Percentiles rank a stretch among this genome's conserved stretches.
Evolutionary conservation across 257 asterid species (phyloP).

Genomic region (Perilla frutescens): DNA sequence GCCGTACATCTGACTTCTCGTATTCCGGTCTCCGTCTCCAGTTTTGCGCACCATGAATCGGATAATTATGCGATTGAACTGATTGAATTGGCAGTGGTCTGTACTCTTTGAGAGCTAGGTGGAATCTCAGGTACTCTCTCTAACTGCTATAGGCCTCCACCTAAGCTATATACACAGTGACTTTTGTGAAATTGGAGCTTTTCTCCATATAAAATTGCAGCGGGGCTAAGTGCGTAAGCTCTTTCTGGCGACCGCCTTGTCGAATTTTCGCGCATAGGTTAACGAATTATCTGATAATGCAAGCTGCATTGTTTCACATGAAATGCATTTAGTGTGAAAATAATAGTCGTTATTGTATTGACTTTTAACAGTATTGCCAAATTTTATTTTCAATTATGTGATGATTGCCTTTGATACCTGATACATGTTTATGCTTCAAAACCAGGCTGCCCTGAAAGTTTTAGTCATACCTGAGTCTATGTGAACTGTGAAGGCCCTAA

Average conservation of each 20-base stretch:
- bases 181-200: too few species aligned
- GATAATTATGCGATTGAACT: constrained; percentile 28
- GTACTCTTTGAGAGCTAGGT: constrained; percentile 30
- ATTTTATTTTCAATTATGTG: not conserved
- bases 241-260: too few species aligned
- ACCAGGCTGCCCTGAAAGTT: constrained; percentile 4
- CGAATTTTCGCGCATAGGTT: too few species aligned
- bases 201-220: too few species aligned
- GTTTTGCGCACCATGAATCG: constrained; percentile 13
- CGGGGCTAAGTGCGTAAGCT: too few species aligned
- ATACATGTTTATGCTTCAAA: constrained; percentile 4
- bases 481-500: constrained; percentile 15
- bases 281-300: too few species aligned
- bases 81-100: constrained; percentile 38
- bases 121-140: constrained; percentile 27
- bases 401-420: constrained; percentile 22
- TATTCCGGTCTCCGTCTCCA: not conserved
- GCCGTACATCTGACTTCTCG: not conserved
- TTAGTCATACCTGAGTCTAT: not conserved
- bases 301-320: constrained; percentile 7
- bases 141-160: not conserved
- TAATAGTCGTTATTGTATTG: not conserved
- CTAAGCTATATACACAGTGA: too few species aligned
- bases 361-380: not conserved
- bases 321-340: not conserved